Conservation (phyloP, 176 grass and related monocot species). For the Oryza australiensis region DNA sequence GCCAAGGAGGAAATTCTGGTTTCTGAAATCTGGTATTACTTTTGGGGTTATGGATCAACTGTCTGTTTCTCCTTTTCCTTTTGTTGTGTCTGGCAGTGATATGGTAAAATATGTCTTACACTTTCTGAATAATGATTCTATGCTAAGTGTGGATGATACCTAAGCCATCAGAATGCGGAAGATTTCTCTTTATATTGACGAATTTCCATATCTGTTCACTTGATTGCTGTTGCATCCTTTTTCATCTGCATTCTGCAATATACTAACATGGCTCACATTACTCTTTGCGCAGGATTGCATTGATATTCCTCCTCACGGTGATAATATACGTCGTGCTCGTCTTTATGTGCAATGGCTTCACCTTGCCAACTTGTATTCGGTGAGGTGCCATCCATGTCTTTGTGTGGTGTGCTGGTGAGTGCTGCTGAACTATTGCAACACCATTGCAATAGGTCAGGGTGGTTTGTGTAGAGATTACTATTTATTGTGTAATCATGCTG, state of each 20-base stretch:
- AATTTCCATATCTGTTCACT: not conserved
- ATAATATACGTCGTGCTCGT: slow-evolving; percentile 85
- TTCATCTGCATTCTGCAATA: not conserved
- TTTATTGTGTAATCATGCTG: slow-evolving; percentile 35
- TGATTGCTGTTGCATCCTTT: not conserved
- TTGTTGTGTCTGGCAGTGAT: not conserved
- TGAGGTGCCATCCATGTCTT: slow-evolving; percentile 14
- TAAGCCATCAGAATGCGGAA: not conserved
- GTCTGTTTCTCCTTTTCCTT: not conserved
- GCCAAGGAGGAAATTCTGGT: not conserved
- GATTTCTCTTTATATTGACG: not conserved
- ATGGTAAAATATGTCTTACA: not conserved
- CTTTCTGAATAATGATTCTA: slow-evolving; percentile 5
- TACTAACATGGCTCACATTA: not conserved
- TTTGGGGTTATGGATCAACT: not conserved
- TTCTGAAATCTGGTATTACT: not conserved
- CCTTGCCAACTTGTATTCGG: slow-evolving; percentile 75
- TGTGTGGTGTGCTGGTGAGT: not conserved
- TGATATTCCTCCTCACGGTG: slow-evolving; percentile 79
- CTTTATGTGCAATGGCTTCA: slow-evolving; percentile 92
- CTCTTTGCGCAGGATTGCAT: slow-evolving; percentile 52
- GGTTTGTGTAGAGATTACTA: slow-evolving; percentile 36
- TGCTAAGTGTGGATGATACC: not conserved
- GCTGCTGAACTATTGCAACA: slow-evolving; percentile 6
- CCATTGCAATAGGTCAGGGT: not conserved